Conservation (phyloP, 2,329 filamentous ascomycete species). For the Sphaceloma murrayae region DNA sequence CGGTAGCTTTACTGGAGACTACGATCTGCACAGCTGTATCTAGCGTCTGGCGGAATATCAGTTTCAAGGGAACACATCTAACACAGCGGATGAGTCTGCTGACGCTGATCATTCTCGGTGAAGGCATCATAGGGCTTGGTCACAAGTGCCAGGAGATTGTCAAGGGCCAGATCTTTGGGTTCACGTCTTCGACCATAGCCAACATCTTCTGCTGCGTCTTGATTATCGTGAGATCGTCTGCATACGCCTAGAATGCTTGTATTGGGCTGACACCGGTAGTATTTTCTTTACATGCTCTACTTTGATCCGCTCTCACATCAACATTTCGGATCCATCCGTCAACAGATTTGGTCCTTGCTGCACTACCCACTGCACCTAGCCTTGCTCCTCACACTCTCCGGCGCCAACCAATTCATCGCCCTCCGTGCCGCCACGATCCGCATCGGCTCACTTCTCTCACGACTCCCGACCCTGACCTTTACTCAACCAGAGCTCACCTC, state of each 20-base stretch:
- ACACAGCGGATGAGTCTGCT: conserved; percentile 32
- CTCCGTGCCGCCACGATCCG: conserved; percentile 25
- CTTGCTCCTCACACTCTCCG: conserved; percentile 20
- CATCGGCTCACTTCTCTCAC: conserved; percentile 14
- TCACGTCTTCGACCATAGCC: conserved; percentile 24
- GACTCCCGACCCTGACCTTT: neutral
- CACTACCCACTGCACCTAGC: conserved; percentile 24
- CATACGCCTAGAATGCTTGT: too few species aligned
- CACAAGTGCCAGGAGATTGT: conserved; percentile 29
- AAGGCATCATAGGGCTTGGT: conserved; percentile 32
- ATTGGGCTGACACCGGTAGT: too few species aligned
- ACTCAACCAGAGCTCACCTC: neutral
- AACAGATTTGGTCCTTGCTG: conserved; percentile 23
- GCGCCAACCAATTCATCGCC: conserved; percentile 27
- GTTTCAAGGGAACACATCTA: conserved; percentile 33
- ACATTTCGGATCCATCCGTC: conserved; percentile 22
- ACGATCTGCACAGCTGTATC: conserved; percentile 27
- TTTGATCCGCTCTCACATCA: conserved; percentile 22
- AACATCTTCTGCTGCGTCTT: conserved; percentile 28
- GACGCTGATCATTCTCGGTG: conserved; percentile 33
- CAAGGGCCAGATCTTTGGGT: conserved; percentile 22
- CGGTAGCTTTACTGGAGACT: conserved; percentile 30
- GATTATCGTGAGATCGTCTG: conserved; percentile 23
- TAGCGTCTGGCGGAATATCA: conserved; percentile 28
- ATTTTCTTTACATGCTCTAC: conserved; percentile 24